Conservation (phyloP, 768 basidiomycete species). For the Russula emetica region DNA sequence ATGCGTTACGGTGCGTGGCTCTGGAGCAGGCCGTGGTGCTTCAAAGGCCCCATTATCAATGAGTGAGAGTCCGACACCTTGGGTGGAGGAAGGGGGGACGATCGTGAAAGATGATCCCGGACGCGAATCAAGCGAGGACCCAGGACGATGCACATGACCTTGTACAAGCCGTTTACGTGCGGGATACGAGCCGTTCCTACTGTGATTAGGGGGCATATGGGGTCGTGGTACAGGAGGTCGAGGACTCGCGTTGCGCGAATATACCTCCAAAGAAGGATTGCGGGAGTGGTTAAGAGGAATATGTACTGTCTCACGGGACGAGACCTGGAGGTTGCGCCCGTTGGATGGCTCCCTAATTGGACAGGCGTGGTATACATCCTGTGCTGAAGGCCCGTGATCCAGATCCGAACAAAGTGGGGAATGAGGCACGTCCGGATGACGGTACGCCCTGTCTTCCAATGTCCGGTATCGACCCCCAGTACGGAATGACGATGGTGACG, state of each 20-base stretch:
- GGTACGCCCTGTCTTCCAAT: slow-evolving; percentile 17
- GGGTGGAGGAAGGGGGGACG: neutral
- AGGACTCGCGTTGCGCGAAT: neutral
- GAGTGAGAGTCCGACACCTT: slow-evolving; percentile 9
- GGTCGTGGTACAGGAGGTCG: neutral
- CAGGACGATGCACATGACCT: neutral
- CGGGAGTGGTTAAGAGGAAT: neutral
- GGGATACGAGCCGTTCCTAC: neutral
- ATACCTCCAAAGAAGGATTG: neutral
- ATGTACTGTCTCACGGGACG: neutral
- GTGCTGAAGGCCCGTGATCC: neutral
- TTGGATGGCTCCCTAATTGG: neutral
- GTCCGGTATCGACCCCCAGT: slow-evolving; percentile 6
- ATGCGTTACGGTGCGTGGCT: neutral
- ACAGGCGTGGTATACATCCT: no score
- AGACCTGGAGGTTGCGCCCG: neutral
- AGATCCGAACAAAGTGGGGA: slow-evolving; percentile 15
- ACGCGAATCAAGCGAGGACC: slow-evolving; percentile 11
- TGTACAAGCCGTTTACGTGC: neutral
- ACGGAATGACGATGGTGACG: neutral
- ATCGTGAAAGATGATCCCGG: neutral
- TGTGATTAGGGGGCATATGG: neutral
- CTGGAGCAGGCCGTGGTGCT: slow-evolving; percentile 20
- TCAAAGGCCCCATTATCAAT: slow-evolving; percentile 22
- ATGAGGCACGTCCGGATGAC: slow-evolving; percentile 19